These are phyloP conservation scores for Panus rudis DNA, from an alignment of 768 basidiomycete species.

Conservation along the genomic window DNA sequence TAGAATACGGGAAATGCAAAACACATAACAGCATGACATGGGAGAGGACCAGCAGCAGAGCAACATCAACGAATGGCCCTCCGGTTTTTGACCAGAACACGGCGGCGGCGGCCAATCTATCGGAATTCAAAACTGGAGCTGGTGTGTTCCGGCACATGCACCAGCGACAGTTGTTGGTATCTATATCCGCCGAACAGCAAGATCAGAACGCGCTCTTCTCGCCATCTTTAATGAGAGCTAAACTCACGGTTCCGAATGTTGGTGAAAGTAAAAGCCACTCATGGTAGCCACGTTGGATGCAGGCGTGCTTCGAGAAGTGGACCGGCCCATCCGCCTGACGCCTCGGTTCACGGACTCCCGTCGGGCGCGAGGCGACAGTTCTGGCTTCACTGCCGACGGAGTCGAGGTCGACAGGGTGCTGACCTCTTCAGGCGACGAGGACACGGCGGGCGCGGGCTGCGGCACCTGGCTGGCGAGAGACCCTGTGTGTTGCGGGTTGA, in stretches of 20 bases:
- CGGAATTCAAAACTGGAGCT: slow-evolving; percentile 86
- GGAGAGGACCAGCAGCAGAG: neutral
- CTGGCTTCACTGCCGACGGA: slow-evolving; percentile 24
- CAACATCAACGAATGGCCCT: too few relatives aligned
- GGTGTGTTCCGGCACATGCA: slow-evolving; percentile 66
- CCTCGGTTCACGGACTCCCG: slow-evolving; percentile 28
- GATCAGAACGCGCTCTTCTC: too few relatives aligned
- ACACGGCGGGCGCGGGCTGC: slow-evolving; percentile 11
- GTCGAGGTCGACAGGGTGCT: slow-evolving; percentile 8
- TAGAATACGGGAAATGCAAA: too few relatives aligned
- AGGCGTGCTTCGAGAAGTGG: slow-evolving; percentile 41
- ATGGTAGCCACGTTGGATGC: slow-evolving; percentile 58
- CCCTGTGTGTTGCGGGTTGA: slow-evolving; percentile 53
- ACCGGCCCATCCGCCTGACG: slow-evolving; percentile 26
- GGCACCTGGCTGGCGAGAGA: too few relatives aligned
- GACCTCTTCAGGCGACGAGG: slow-evolving; percentile 11
- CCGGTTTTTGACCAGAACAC: too few relatives aligned
- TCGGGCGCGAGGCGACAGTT: slow-evolving; percentile 13
- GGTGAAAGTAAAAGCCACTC: slow-evolving; percentile 91
- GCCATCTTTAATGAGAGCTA: neutral
- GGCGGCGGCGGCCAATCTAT: slow-evolving; percentile 8
- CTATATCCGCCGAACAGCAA: slow-evolving; percentile 30
- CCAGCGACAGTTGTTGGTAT: slow-evolving; percentile 84
- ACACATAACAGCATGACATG: too few relatives aligned
- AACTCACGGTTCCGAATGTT: slow-evolving; percentile 89